Conservation (phyloP, 2,329 filamentous ascomycete species). For the Pseudopyricularia javanii region DNA sequence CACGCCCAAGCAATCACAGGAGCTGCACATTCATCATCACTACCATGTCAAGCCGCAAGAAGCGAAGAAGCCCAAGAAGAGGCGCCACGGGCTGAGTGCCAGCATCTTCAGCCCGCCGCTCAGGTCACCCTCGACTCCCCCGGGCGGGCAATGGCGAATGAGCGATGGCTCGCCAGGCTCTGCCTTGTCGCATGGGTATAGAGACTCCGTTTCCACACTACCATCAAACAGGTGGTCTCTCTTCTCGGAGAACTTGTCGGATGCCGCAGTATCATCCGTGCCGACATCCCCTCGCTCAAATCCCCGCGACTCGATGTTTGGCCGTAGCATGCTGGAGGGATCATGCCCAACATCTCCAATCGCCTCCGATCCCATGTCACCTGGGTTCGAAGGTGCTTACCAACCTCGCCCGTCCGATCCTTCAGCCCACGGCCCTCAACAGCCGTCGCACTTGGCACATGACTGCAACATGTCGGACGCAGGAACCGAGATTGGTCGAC, state of each 20-base stretch:
- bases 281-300: conserved; percentile 73
- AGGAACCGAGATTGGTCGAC: background rate
- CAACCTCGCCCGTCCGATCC: conserved; percentile 44
- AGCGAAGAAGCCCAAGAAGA: conserved; percentile 55
- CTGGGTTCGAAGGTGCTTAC: conserved; percentile 37
- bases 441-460: conserved; percentile 15
- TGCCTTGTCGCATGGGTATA: conserved; percentile 26
- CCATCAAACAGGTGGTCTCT: conserved; percentile 50
- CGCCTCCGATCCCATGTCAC: conserved; percentile 60
- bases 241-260: conserved; percentile 47
- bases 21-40: conserved; percentile 89
- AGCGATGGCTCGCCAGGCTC: conserved; percentile 24
- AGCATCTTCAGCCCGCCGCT: conserved; percentile 46
- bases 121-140: conserved; percentile 26
- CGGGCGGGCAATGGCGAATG: conserved; percentile 23
- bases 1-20: conserved; percentile 42
- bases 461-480: conserved; percentile 4
- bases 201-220: conserved; percentile 36
- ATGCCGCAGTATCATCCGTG: conserved; percentile 58
- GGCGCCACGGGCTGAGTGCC: conserved; percentile 51
- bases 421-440: conserved; percentile 32
- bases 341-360: conserved; percentile 74
- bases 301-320: conserved; percentile 66
- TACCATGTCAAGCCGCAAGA: conserved; percentile 60
- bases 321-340: conserved; percentile 54